Evolutionary conservation across 2,329 filamentous ascomycete species (phyloP).

Genomic region (Pseudogymnoascus sp.): DNA sequence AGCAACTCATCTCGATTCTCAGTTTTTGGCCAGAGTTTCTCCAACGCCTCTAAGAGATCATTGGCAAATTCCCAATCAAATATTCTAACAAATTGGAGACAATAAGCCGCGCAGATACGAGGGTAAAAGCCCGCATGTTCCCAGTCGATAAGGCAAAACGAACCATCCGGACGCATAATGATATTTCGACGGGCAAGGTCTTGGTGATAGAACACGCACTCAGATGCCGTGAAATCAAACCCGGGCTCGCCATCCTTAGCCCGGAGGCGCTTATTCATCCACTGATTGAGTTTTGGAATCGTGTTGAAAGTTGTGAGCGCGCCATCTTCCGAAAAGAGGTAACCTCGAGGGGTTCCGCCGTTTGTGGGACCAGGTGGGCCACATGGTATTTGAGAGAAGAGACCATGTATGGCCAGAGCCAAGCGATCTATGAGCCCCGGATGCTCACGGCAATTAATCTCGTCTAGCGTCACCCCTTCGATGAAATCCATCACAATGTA

Average conservation of each 20-base stretch:
- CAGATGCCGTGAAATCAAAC: neutral
- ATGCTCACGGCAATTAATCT: neutral
- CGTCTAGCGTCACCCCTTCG: neutral
- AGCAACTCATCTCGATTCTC: neutral
- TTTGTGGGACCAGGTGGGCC: neutral
- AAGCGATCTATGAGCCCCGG: neutral
- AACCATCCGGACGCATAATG: neutral
- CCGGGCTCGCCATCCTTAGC: neutral
- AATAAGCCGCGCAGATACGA: neutral
- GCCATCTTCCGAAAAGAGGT: neutral
- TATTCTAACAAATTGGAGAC: neutral
- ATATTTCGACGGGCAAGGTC: neutral
- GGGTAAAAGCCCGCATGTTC: neutral
- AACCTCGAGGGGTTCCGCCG: neutral
- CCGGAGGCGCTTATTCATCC: neutral
- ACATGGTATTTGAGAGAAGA: neutral
- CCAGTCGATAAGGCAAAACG: neutral
- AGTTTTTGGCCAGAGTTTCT: neutral
- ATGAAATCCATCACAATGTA: neutral
- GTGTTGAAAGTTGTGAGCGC: neutral
- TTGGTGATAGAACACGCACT: neutral
- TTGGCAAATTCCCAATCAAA: neutral
- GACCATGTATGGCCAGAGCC: neutral
- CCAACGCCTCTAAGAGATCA: neutral
- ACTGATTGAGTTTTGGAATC: neutral